phyloP scores from a whole-genome alignment of 1,284 basidiomycete species.

The Ceratobasidium papillatum region DNA sequence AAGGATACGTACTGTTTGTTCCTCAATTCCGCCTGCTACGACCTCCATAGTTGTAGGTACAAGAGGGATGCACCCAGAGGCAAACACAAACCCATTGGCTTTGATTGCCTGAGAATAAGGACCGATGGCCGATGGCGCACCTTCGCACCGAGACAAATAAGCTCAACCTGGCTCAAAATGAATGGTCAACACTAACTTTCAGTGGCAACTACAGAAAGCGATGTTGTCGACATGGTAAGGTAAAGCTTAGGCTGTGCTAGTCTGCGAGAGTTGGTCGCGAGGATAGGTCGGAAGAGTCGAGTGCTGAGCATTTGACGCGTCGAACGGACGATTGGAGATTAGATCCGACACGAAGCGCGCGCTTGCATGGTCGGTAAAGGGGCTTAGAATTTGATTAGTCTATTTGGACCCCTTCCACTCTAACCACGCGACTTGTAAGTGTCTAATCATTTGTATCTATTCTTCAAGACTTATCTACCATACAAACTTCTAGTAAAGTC shows the following conservation, averaged over 20 bases:
- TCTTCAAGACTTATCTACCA: not conserved
- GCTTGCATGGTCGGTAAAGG: not conserved
- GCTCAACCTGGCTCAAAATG: not conserved
- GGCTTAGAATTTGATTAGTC: conserved; percentile 15
- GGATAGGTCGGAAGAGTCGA: not conserved
- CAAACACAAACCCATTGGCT: conserved; percentile 85
- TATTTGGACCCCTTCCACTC: conserved; percentile 7
- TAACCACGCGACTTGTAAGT: conserved; percentile 20
- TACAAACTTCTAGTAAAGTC: not conserved
- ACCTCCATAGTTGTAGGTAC: conserved; percentile 79
- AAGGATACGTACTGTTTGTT: conserved; percentile 66
- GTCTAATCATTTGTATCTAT: not conserved
- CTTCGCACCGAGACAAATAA: conserved; percentile 54
- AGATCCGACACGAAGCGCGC: conserved; percentile 37
- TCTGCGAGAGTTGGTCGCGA: not conserved
- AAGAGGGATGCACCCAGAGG: conserved; percentile 90
- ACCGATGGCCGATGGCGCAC: conserved; percentile 86
- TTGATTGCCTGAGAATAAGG: conserved; percentile 93
- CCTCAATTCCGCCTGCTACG: conserved; percentile 81
- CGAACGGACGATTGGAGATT: conserved; percentile 9
- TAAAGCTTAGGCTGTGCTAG: not conserved
- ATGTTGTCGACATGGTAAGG: conserved; percentile 21
- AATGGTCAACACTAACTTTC: not conserved
- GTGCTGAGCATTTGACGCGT: conserved; percentile 30
- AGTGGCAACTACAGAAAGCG: conserved; percentile 21